Conservation (phyloP, 2,329 filamentous ascomycete species). For the Madurella mycetomatis region DNA sequence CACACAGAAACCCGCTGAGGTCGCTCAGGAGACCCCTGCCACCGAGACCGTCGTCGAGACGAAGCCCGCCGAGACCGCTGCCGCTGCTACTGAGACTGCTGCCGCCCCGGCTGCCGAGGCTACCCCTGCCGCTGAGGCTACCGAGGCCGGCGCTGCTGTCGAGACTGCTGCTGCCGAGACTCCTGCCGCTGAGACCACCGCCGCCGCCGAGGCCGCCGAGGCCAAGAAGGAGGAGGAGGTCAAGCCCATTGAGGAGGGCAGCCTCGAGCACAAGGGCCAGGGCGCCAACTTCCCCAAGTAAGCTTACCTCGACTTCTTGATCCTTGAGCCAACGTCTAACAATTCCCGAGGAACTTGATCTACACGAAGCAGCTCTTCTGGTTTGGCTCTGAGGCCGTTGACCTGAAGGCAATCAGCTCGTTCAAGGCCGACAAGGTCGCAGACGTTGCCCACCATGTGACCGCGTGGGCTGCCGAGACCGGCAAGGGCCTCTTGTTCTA, state of each 20-base stretch:
- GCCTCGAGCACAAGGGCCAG: constrained; percentile 89
- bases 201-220: constrained; percentile 30
- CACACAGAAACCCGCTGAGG: constrained; percentile 64
- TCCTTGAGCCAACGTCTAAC: constrained; percentile 13
- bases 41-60: constrained; percentile 37
- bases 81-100: constrained; percentile 34
- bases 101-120: constrained; percentile 35
- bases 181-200: constrained; percentile 28
- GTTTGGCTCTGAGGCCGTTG: constrained; percentile 69
- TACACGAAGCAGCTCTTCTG: constrained; percentile 94
- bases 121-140: constrained; percentile 29
- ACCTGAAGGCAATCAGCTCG: constrained; percentile 65
- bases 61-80: constrained; percentile 35
- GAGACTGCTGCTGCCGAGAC: constrained; percentile 35
- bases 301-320: constrained; percentile 34
- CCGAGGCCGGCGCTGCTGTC: constrained; percentile 37
- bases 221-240: constrained; percentile 40
- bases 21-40: constrained; percentile 44
- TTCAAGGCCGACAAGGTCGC: constrained; percentile 88
- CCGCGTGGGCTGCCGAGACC: constrained; percentile 87
- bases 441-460: constrained; percentile 68
- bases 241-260: constrained; percentile 66
- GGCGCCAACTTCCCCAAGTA: constrained; percentile 83
- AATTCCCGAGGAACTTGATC: constrained; percentile 65
- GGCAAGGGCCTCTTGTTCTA: constrained; percentile 94